A percentile compares a stretch with the other conserved stretches of the same genome.
Evolutionary conservation across 1,139 yeast genomes (phyloP).

Genomic region (Meyerozyma elateridarum): DNA sequence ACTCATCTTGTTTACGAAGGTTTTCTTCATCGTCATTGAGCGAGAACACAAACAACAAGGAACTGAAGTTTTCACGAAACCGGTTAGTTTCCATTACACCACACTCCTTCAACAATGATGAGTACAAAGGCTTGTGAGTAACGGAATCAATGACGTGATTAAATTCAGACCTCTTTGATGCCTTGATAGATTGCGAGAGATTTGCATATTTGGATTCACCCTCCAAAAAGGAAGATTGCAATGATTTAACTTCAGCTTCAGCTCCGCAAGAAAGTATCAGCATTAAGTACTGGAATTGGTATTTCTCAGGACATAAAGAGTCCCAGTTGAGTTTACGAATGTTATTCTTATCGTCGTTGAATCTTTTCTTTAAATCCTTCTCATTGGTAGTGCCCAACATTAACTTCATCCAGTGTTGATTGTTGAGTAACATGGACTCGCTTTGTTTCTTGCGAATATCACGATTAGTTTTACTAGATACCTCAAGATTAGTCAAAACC

Average conservation of each 20-base stretch:
- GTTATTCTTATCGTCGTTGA: constrained; percentile 26
- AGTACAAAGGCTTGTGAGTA: constrained; percentile 29
- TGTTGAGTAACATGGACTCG: constrained; percentile 14
- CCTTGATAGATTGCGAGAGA: constrained; percentile 26
- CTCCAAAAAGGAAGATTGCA: constrained; percentile 16
- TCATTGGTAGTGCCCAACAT: constrained; percentile 15
- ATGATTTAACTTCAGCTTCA: constrained; percentile 12
- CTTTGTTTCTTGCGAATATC: constrained; percentile 16
- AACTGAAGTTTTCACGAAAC: constrained; percentile 22
- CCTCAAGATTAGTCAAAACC: constrained; percentile 29
- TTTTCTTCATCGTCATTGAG: constrained; percentile 29
- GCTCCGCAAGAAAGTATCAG: constrained; percentile 20
- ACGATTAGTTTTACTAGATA: constrained; percentile 17
- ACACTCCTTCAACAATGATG: constrained; percentile 20
- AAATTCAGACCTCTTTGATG: constrained; percentile 33
- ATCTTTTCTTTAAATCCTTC: constrained; percentile 23
- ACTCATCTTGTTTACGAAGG: constrained; percentile 36
- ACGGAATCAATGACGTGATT: constrained; percentile 22
- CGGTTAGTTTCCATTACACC: constrained; percentile 8
- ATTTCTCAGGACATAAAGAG: constrained; percentile 26
- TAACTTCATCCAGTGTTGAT: constrained; percentile 27
- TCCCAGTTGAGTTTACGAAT: constrained; percentile 39
- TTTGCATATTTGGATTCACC: constrained; percentile 20
- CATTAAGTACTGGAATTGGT: constrained; percentile 27
- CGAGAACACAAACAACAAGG: constrained; percentile 34